Conservation (phyloP, 2,329 filamentous ascomycete species). For the Microcyclosporella mali region DNA sequence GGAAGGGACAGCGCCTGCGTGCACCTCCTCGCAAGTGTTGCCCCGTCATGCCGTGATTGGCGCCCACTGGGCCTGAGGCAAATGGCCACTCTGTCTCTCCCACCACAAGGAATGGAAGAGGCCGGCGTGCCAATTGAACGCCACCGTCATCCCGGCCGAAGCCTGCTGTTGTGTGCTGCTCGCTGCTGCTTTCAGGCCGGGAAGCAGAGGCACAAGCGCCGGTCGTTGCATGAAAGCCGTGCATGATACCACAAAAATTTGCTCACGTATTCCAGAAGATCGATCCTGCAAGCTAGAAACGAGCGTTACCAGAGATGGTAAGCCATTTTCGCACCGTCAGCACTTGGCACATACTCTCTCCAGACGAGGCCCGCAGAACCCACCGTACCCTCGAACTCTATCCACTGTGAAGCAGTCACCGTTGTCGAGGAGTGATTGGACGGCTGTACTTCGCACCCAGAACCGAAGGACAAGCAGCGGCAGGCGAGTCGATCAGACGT, state of each 20-base stretch:
- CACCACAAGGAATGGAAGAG: background rate
- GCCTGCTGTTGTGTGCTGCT: background rate
- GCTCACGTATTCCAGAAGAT: conserved; percentile 11
- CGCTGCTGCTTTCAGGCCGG: background rate
- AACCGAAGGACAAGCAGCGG: background rate
- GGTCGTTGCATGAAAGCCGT: conserved; percentile 5
- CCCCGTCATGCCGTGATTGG: conserved; percentile 7
- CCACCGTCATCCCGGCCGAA: conserved; percentile 2
- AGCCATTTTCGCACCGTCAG: conserved; percentile 1
- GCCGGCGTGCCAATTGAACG: conserved; percentile 1
- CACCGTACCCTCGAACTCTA: background rate
- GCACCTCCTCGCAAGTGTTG: background rate
- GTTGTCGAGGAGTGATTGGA: background rate
- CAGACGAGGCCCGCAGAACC: background rate
- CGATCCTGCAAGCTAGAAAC: conserved; percentile 3
- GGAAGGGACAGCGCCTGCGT: background rate
- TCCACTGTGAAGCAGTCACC: background rate
- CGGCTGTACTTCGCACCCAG: conserved; percentile 1
- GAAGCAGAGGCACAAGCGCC: conserved; percentile 8
- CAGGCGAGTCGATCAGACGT: background rate
- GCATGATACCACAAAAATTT: conserved; percentile 6
- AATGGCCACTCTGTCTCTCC: conserved; percentile 2
- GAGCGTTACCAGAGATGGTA: background rate
- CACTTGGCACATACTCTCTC: conserved; percentile 3
- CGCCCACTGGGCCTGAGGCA: conserved; percentile 8